Evolutionary conservation across 2,329 filamentous ascomycete genomes (phyloP).

Genomic region (Monosporascus sp.): DNA sequence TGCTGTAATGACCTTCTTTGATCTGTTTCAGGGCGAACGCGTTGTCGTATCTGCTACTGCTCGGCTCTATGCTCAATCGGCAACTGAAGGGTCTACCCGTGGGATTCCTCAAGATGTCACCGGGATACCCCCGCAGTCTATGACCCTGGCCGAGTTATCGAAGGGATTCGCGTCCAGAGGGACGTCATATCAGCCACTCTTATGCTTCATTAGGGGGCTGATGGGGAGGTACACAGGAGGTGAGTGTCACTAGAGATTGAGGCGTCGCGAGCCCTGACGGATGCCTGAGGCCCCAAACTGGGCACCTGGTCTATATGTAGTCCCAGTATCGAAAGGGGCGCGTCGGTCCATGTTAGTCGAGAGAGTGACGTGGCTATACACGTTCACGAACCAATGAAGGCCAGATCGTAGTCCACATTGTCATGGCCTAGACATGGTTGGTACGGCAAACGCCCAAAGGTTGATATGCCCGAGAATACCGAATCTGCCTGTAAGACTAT

Average conservation of each 20-base stretch:
- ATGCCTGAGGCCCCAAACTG: constrained; percentile 82
- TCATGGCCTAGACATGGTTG: constrained; percentile 67
- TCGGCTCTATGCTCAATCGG: no score
- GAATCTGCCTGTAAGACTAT: constrained; percentile 63
- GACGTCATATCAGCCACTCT: constrained; percentile 82
- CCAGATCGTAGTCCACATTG: constrained; percentile 73
- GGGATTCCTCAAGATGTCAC: constrained; percentile 66
- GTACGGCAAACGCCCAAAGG: constrained; percentile 76
- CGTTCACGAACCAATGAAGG: constrained; percentile 63
- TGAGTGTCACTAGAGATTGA: constrained; percentile 71
- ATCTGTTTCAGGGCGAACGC: constrained; percentile 77
- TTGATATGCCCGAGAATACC: constrained; percentile 83
- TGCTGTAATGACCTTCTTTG: constrained; percentile 74
- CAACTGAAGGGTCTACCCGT: no score
- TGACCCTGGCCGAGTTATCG: constrained; percentile 71
- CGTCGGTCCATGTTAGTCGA: constrained; percentile 37
- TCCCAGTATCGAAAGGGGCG: constrained; percentile 81
- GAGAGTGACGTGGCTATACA: not conserved
- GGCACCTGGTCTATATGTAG: constrained; percentile 77
- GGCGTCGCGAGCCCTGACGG: constrained; percentile 75
- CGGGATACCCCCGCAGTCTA: constrained; percentile 81
- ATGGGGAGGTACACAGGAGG: constrained; percentile 29
- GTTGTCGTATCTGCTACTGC: constrained; percentile 66
- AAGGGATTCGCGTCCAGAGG: constrained; percentile 76
- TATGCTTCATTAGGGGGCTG: not conserved